A percentile compares a stretch with the other conserved stretches of the same genome.
These are phyloP conservation scores for Cryptococcus maquisensis DNA, from an alignment of 1,284 basidiomycete species.

Conservation along the genomic window DNA sequence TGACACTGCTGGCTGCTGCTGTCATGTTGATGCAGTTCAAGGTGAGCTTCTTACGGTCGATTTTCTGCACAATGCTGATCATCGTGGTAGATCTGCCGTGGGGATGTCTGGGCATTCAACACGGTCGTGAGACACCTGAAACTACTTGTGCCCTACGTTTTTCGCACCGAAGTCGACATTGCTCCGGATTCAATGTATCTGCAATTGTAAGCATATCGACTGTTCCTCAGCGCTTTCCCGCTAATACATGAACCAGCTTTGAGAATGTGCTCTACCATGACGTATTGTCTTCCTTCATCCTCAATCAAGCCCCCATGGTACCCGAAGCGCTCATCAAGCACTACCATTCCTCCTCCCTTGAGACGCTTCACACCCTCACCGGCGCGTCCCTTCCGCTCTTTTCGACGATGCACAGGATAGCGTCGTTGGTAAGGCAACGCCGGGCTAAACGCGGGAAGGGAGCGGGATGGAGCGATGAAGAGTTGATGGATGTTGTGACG, in stretches of 20 bases:
- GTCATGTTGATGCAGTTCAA: conserved; percentile 39
- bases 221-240: background rate
- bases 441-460: conserved; percentile 7
- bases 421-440: conserved; percentile 20
- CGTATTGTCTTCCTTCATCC: conserved; percentile 28
- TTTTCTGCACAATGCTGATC: background rate
- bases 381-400: conserved; percentile 30
- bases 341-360: conserved; percentile 6
- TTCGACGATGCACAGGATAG: conserved; percentile 28
- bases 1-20: conserved; percentile 32
- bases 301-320: conserved; percentile 23
- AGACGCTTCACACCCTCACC: conserved; percentile 27
- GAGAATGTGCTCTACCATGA: conserved; percentile 38
- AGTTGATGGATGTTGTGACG: conserved; percentile 22
- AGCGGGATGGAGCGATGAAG: conserved; percentile 25
- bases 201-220: conserved; percentile 23
- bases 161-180: conserved; percentile 9
- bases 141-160: conserved; percentile 14
- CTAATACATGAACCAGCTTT: conserved; percentile 17
- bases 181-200: conserved; percentile 23
- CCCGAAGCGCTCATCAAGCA: conserved; percentile 14
- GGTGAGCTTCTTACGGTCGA: conserved; percentile 16
- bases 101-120: conserved; percentile 38
- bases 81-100: conserved; percentile 29
- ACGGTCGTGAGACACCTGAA: conserved; percentile 20